A percentile compares a stretch with the other conserved stretches of the same genome.
phyloP scores from a whole-genome alignment of 2,329 filamentous ascomycete genomes.

The Scopulariopsis brevicaulis region DNA sequence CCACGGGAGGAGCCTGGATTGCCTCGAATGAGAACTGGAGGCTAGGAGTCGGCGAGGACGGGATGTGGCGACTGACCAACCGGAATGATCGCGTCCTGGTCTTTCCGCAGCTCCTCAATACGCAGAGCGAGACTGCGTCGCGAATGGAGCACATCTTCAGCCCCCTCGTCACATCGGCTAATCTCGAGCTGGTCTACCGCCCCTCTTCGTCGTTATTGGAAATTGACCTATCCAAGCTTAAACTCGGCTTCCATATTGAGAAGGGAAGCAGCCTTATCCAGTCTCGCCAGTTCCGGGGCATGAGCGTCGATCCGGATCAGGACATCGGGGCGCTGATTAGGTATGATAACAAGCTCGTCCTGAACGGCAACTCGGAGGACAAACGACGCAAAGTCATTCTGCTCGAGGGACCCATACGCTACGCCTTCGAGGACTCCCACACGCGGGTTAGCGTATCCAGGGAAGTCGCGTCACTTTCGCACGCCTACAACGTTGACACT shows the following conservation, averaged over 20 bases:
- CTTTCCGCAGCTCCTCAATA: no score
- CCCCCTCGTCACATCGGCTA: background rate
- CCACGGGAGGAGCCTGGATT: constrained; percentile 14
- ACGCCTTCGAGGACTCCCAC: no score
- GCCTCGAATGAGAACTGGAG: constrained; percentile 5
- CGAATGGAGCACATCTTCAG: background rate
- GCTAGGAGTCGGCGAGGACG: constrained; percentile 8
- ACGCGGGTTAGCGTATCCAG: no score
- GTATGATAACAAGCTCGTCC: constrained; percentile 34
- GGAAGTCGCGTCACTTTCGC: constrained; percentile 11
- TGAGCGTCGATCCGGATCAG: constrained; percentile 34
- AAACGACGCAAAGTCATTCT: constrained; percentile 23
- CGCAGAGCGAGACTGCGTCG: background rate
- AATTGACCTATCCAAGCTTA: constrained; percentile 32
- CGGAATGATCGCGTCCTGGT: background rate
- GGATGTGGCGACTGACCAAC: constrained; percentile 11
- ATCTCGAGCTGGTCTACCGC: background rate
- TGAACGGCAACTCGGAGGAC: constrained; percentile 14
- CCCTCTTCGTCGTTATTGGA: constrained; percentile 12
- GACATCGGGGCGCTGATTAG: constrained; percentile 34
- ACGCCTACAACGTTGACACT: constrained; percentile 36
- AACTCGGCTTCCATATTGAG: constrained; percentile 31
- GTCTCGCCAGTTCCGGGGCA: constrained; percentile 37
- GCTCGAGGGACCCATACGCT: constrained; percentile 19
- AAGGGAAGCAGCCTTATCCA: constrained; percentile 14